phyloP scores from a whole-genome alignment of 805 yeast species.

The Teunomyces stri region DNA sequence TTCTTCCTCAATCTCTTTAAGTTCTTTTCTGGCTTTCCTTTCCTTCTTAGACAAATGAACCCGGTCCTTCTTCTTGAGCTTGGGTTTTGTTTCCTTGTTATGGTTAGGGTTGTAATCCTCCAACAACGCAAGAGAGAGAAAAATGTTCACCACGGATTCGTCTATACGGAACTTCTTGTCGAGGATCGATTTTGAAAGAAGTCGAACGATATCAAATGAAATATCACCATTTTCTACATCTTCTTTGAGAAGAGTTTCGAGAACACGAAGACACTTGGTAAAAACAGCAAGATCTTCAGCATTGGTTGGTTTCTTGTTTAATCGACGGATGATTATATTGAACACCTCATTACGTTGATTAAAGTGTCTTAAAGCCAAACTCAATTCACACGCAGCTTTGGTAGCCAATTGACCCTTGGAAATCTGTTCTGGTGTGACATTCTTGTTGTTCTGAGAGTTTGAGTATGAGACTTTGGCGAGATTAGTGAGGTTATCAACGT shows the following conservation, averaged over 20 bases:
- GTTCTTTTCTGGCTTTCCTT: slow-evolving; percentile 81
- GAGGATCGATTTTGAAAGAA: slow-evolving; percentile 66
- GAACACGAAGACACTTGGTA: slow-evolving; percentile 55
- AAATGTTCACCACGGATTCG: slow-evolving; percentile 72
- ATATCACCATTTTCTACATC: slow-evolving; percentile 80
- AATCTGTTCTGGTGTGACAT: slow-evolving; percentile 30
- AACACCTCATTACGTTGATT: slow-evolving; percentile 78
- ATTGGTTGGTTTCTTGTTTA: slow-evolving; percentile 59
- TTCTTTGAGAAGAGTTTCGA: slow-evolving; percentile 69
- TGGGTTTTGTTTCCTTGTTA: slow-evolving; percentile 38
- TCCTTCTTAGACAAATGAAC: slow-evolving; percentile 90
- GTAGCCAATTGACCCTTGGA: slow-evolving; percentile 58
- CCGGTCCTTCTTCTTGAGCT: slow-evolving; percentile 75
- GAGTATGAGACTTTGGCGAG: slow-evolving; percentile 39
- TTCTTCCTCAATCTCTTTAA: slow-evolving; percentile 85
- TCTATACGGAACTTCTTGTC: slow-evolving; percentile 77
- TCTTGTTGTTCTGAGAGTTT: slow-evolving; percentile 36
- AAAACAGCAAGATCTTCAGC: slow-evolving; percentile 48
- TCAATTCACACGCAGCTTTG: slow-evolving; percentile 76
- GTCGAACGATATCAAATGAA: slow-evolving; percentile 68
- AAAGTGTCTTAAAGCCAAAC: slow-evolving; percentile 67
- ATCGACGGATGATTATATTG: slow-evolving; percentile 61
- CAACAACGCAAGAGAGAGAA: slow-evolving; percentile 64
- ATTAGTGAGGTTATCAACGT: slow-evolving; percentile 53
- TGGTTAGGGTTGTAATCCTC: slow-evolving; percentile 71